Evolutionary conservation across 2,329 filamentous ascomycete species (phyloP).

Genomic region (Lecanicillium sp.): DNA sequence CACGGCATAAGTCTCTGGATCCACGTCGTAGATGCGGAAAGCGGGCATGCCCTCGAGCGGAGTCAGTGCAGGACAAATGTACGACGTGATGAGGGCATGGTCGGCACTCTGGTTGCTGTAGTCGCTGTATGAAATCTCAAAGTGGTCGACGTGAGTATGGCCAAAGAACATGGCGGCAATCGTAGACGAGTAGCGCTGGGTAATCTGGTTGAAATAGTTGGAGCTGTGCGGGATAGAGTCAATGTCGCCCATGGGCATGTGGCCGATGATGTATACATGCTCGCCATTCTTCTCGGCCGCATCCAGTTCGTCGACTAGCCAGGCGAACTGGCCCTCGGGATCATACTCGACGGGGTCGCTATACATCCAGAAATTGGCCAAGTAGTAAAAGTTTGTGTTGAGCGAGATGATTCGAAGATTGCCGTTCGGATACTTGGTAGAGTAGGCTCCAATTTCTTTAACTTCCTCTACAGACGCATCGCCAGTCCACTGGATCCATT

Average conservation of each 20-base stretch:
- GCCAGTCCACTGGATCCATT: constrained; percentile 41
- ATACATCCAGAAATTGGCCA: constrained; percentile 48
- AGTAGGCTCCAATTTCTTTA: constrained; percentile 39
- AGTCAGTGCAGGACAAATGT: constrained; percentile 45
- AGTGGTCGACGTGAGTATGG: constrained; percentile 49
- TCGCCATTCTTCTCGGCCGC: constrained; percentile 41
- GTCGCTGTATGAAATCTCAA: constrained; percentile 44
- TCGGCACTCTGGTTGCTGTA: constrained; percentile 30
- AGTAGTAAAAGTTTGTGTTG: constrained; percentile 52
- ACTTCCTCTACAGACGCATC: constrained; percentile 18
- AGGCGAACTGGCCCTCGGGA: constrained; percentile 42
- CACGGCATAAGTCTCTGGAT: constrained; percentile 46
- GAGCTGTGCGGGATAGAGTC: constrained; percentile 45
- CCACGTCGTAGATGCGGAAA: constrained; percentile 50
- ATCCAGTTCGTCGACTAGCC: constrained; percentile 44
- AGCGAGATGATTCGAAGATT: constrained; percentile 50
- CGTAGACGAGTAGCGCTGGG: constrained; percentile 44
- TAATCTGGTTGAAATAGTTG: constrained; percentile 45
- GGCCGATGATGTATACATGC: constrained; percentile 48
- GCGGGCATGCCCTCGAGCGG: constrained; percentile 46
- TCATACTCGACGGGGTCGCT: constrained; percentile 40
- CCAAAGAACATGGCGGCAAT: constrained; percentile 48
- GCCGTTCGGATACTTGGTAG: constrained; percentile 47
- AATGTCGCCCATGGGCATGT: constrained; percentile 42
- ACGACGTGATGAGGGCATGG: constrained; percentile 41